Evolutionary conservation across 805 yeast genomes (phyloP), one percentile per base, ranked within the genome.

Genomic region (Metschnikowia reukaufii): DNA sequence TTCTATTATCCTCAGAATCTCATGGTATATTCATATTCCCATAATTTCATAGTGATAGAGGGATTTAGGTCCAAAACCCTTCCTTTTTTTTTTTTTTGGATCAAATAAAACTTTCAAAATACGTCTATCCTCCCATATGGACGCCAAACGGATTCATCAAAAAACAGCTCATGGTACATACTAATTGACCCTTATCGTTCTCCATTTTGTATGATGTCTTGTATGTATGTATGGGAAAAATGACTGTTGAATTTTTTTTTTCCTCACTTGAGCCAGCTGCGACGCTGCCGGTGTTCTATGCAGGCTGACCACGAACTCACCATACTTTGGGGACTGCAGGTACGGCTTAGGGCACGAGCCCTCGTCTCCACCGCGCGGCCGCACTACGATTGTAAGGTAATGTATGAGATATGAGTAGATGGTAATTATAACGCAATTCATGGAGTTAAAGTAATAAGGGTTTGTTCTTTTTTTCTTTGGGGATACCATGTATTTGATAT

Each of bases 141-240:
- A 25, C 29, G 29, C 29, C 29, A 25, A 25, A 23, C 8, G 29
- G 2, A 25, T 25, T 13, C 8, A 3, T 25, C 5, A 13, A 25
- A 13, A 25, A 15, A 18, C 16, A 8, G 34, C 30, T 35, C 23
- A 10, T 38, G 44, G 42, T 64, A 88, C 96, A 78, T 88, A 89
- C 97, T 81, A 90, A 85, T 84, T 90, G 96, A 79, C 99, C 98
- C 83, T 88, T 90, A 78, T 94, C 98, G 99, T 94, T 92, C 86
- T 92, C 98, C 99, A 92, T 92, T 72, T 78, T 89, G 86, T 64
- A 70, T 69, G 40, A 35, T 66, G 39, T 40, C 27, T 47, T 44
- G 36, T 36, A 47, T 44, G 36, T 36, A 47, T 42, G 36, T 42
- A 23, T 39, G 47, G 27, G 38, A 37, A 25, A 42, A 50, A 46